Percentiles rank a stretch among this genome's conserved stretches.
Evolutionary conservation across 345 rosid genomes (phyloP).

Genomic region (Salix udensis): DNA sequence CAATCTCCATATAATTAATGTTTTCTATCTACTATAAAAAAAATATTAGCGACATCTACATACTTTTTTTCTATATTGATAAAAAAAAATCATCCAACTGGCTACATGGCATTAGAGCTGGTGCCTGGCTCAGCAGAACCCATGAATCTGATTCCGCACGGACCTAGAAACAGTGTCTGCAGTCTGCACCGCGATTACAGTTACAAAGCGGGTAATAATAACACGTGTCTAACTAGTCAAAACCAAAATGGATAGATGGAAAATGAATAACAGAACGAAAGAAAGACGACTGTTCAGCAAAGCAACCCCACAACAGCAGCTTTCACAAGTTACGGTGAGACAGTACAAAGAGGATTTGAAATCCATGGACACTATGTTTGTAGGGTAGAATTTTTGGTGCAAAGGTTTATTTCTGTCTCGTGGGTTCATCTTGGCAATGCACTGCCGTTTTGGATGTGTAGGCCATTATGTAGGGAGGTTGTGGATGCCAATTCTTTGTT

Average conservation of each 20-base stretch:
- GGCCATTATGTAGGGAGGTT: neutral
- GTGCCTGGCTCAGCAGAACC: no score
- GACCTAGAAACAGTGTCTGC: no score
- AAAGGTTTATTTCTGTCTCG: neutral
- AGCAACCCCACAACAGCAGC: slow-evolving; percentile 15
- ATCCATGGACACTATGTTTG: neutral
- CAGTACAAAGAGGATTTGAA: slow-evolving; percentile 2
- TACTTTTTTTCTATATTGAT: no score
- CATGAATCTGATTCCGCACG: no score
- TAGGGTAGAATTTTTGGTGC: neutral
- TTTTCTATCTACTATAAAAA: no score
- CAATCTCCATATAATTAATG: no score
- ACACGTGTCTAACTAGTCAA: no score
- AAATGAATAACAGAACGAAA: neutral
- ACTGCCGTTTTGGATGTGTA: neutral
- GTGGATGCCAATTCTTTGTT: neutral
- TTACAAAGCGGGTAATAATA: no score
- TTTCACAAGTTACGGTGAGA: neutral
- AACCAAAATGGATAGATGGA: neutral
- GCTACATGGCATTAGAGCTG: no score
- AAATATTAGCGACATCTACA: no score
- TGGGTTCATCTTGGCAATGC: neutral
- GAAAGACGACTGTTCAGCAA: neutral
- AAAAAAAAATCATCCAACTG: no score
- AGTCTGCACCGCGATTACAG: no score